phyloP scores from a whole-genome alignment of 805 yeast species.

The Candida krabiensis region DNA sequence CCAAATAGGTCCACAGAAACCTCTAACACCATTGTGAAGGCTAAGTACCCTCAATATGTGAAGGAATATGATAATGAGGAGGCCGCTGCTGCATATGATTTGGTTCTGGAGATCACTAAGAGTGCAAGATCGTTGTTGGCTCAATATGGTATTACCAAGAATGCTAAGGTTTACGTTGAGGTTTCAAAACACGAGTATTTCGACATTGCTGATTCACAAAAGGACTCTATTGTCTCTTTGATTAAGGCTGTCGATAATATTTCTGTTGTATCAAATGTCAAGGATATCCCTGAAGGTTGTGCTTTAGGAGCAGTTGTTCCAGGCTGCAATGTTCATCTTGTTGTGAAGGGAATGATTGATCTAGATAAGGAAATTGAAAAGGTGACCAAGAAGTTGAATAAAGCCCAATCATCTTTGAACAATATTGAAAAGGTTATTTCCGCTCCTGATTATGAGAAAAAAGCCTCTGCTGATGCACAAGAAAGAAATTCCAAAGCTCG shows the following conservation, averaged over 20 bases:
- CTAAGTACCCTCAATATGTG: slow-evolving; percentile 71
- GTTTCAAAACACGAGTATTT: slow-evolving; percentile 48
- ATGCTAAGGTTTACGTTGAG: slow-evolving; percentile 84
- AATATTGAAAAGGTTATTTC: slow-evolving; percentile 68
- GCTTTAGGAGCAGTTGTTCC: slow-evolving; percentile 82
- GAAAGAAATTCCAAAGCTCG: slow-evolving; percentile 69
- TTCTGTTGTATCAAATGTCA: slow-evolving; percentile 53
- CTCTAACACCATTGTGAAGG: slow-evolving; percentile 71
- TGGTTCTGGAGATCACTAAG: slow-evolving; percentile 82
- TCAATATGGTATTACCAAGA: slow-evolving; percentile 85
- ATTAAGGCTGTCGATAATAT: slow-evolving; percentile 87
- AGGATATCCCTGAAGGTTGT: slow-evolving; percentile 83
- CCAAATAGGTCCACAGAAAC: slow-evolving; percentile 80
- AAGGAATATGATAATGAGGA: slow-evolving; percentile 59
- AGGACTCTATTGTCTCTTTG: slow-evolving; percentile 83
- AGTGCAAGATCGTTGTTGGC: slow-evolving; percentile 89
- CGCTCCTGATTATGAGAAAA: slow-evolving; percentile 76
- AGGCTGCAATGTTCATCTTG: slow-evolving; percentile 78
- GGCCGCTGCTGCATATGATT: slow-evolving; percentile 76
- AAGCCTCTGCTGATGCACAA: slow-evolving; percentile 81
- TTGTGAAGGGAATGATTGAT: slow-evolving; percentile 94
- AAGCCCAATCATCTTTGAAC: slow-evolving; percentile 57
- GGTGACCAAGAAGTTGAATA: slow-evolving; percentile 73
- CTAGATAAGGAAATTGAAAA: slow-evolving; percentile 87
- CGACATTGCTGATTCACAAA: slow-evolving; percentile 64